A percentile compares a stretch with the other conserved stretches of the same genome.
Evolutionary conservation across 108 stramenopile species (phyloP).

Genomic region (Nannochloropsis gaditana): DNA sequence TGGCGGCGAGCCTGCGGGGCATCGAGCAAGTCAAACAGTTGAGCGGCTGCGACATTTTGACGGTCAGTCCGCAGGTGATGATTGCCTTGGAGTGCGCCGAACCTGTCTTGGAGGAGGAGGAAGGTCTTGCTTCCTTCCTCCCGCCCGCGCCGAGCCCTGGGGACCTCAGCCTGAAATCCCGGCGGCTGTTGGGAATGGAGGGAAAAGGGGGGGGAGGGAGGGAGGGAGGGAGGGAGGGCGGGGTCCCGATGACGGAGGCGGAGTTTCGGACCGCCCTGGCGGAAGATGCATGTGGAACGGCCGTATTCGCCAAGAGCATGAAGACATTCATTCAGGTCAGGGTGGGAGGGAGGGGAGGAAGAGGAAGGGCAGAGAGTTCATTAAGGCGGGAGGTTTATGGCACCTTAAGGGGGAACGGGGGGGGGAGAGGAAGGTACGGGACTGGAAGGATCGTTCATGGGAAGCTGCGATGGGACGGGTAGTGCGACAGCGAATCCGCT

Average conservation of each 20-base stretch:
- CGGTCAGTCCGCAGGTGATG: not conserved
- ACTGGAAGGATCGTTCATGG: no score
- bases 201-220: not conserved
- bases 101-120: not conserved
- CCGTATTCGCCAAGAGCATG: conserved; percentile 13
- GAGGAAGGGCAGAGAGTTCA: not conserved
- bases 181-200: not conserved
- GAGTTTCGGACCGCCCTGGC: not conserved
- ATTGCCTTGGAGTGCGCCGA: not conserved
- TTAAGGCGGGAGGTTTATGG: not conserved
- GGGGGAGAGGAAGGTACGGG: no score
- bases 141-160: not conserved
- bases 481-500: no score
- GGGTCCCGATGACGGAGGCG: not conserved
- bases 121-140: not conserved
- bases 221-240: not conserved
- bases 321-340: not conserved
- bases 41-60: not conserved
- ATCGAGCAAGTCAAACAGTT: not conserved
- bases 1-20: conserved; percentile 3
- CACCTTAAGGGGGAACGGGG: no score
- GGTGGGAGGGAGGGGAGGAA: not conserved
- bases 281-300: not conserved
- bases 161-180: not conserved
- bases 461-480: no score